These are phyloP conservation scores for Ophiocordyceps australis DNA, from an alignment of 2,329 filamentous ascomycete genomes.

Conservation along the genomic window DNA sequence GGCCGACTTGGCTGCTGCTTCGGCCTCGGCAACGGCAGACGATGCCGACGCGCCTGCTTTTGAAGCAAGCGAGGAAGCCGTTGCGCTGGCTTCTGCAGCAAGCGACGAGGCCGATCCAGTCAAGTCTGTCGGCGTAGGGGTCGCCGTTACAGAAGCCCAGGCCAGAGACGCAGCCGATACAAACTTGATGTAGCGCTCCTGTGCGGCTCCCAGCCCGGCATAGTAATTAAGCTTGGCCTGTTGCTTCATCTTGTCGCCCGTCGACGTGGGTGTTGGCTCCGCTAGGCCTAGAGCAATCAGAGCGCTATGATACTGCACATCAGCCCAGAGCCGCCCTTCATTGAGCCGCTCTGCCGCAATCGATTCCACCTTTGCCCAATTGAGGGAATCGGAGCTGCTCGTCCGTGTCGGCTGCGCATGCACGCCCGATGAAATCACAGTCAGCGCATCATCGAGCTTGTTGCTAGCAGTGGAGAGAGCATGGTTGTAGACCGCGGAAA, in stretches of 20 bases:
- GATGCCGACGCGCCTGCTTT: conserved; percentile 26
- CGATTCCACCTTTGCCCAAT: conserved; percentile 34
- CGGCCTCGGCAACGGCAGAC: conserved; percentile 25
- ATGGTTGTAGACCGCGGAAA: conserved; percentile 49
- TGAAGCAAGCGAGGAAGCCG: conserved; percentile 25
- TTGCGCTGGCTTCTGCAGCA: conserved; percentile 28
- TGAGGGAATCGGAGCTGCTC: conserved; percentile 19
- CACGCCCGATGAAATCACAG: conserved; percentile 28
- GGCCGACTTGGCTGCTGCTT: conserved; percentile 31
- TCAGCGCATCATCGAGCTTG: conserved; percentile 35
- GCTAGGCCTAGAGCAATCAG: conserved; percentile 45
- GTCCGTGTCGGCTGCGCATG: conserved; percentile 27
- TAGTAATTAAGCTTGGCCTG: conserved; percentile 54
- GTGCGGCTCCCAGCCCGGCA: conserved; percentile 58
- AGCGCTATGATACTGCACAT: conserved; percentile 52
- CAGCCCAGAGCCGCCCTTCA: conserved; percentile 53
- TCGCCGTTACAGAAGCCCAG: conserved; percentile 38
- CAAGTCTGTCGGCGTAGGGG: conserved; percentile 38
- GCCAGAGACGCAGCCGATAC: conserved; percentile 53
- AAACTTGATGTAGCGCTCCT: conserved; percentile 64
- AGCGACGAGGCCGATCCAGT: conserved; percentile 28
- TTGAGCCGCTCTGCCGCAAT: conserved; percentile 53
- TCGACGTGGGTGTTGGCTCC: conserved; percentile 27
- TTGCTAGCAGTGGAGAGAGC: conserved; percentile 44
- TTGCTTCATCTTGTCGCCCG: conserved; percentile 38